Conservation (phyloP, 352 stramenopile genomes). For the Globisporangium cylindrosporum region DNA sequence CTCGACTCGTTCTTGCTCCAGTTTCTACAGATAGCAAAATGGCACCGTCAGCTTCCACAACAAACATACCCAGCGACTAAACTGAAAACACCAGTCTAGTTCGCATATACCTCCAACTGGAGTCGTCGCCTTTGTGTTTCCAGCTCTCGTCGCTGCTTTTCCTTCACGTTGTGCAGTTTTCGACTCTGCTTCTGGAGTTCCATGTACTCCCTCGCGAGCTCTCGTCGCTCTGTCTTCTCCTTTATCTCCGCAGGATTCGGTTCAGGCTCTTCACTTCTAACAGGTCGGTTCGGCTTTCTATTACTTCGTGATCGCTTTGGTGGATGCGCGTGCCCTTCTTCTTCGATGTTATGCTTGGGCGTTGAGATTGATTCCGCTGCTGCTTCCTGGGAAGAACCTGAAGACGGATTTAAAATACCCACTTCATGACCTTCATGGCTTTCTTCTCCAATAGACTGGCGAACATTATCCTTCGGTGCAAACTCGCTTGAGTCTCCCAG, state of each 20-base stretch:
- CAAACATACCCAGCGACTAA: neutral
- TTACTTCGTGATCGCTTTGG: neutral
- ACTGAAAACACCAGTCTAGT: neutral
- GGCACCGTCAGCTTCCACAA: neutral
- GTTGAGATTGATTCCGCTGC: no score
- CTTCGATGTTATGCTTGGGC: neutral
- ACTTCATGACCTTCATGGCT: constrained; percentile 7
- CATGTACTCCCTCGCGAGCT: constrained; percentile 65
- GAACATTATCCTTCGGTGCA: neutral
- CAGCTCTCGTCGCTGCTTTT: constrained; percentile 33
- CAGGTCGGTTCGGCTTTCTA: neutral
- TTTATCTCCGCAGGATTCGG: constrained; percentile 12
- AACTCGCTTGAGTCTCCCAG: constrained; percentile 5
- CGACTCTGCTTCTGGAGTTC: constrained; percentile 56
- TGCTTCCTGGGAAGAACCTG: neutral
- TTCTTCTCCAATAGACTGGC: constrained; percentile 17
- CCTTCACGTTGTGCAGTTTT: constrained; percentile 28
- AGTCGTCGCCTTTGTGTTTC: constrained; percentile 38
- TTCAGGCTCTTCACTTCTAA: neutral
- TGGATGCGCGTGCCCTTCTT: neutral
- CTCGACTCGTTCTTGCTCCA: constrained; percentile 23
- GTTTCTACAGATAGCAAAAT: constrained; percentile 11
- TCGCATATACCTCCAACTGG: constrained; percentile 43
- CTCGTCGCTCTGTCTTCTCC: constrained; percentile 44
- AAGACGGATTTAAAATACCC: no score